Conservation (phyloP, 306 rosid species). For the Albizia julibrissin region DNA sequence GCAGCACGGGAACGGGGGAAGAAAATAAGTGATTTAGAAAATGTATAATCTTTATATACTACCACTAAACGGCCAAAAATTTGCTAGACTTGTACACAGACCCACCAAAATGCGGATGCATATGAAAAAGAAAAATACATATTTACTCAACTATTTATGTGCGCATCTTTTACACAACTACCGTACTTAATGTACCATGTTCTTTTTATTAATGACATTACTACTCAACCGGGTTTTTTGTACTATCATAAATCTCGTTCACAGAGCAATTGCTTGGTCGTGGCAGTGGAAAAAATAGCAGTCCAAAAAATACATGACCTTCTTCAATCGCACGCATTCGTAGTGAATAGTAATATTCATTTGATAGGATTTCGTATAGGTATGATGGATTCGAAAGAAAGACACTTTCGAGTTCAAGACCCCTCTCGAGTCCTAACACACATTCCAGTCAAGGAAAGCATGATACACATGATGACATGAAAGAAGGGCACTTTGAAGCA, state of each 20-base stretch:
- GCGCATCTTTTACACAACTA: neutral
- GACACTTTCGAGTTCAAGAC: neutral
- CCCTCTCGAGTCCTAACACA: neutral
- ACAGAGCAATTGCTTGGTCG: neutral
- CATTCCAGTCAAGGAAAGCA: neutral
- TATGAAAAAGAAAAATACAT: neutral
- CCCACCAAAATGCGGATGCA: neutral
- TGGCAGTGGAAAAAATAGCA: neutral
- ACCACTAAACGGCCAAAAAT: neutral
- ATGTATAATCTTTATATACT: neutral
- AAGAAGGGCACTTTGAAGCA: neutral
- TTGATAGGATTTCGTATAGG: neutral
- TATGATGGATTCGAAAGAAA: neutral
- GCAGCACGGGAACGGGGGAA: neutral
- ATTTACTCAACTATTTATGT: neutral
- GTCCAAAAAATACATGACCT: neutral
- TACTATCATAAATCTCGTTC: slow-evolving; percentile 9
- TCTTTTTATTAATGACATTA: neutral
- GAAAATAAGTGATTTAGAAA: neutral
- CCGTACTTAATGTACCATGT: neutral
- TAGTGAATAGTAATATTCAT: neutral
- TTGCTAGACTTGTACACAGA: neutral
- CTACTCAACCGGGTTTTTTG: neutral
- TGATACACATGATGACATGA: neutral
- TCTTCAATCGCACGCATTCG: neutral